These are phyloP conservation scores for Falciphora oryzae DNA, from an alignment of 2,329 filamentous ascomycete species.

Conservation along the genomic window DNA sequence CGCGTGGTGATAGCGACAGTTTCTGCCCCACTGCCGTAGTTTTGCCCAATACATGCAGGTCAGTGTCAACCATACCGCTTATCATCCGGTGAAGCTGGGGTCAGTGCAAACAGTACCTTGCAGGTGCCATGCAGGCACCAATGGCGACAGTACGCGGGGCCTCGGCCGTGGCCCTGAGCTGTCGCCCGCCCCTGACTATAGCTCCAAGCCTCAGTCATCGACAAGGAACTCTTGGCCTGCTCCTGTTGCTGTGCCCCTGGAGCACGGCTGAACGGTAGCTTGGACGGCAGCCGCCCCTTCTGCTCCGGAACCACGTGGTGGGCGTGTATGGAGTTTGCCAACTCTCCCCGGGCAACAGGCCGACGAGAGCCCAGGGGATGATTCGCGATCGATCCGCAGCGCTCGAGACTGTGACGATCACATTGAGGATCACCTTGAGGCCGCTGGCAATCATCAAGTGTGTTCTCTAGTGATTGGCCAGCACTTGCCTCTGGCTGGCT, in stretches of 20 bases:
- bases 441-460: neutral
- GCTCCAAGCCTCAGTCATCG: no score
- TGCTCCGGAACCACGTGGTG: neutral
- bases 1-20: constrained; percentile 38
- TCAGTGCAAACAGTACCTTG: constrained; percentile 10
- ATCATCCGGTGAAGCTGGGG: no score
- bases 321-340: neutral
- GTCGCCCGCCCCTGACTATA: neutral
- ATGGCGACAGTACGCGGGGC: constrained; percentile 32
- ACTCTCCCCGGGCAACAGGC: neutral
- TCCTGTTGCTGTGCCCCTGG: neutral
- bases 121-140: constrained; percentile 44
- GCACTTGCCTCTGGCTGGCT: no score
- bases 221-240: neutral
- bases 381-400: neutral
- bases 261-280: neutral
- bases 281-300: neutral
- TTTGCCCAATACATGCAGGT: neutral
- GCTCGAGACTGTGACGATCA: no score
- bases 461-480: neutral
- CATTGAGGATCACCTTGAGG: neutral
- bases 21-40: constrained; percentile 26
- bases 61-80: no score
- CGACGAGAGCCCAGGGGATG: neutral
- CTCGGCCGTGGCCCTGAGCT: constrained; percentile 3